Base-by-base conservation (phyloP, 345 rosid genomes). In the Euphorbia pulcherrima region DNA sequence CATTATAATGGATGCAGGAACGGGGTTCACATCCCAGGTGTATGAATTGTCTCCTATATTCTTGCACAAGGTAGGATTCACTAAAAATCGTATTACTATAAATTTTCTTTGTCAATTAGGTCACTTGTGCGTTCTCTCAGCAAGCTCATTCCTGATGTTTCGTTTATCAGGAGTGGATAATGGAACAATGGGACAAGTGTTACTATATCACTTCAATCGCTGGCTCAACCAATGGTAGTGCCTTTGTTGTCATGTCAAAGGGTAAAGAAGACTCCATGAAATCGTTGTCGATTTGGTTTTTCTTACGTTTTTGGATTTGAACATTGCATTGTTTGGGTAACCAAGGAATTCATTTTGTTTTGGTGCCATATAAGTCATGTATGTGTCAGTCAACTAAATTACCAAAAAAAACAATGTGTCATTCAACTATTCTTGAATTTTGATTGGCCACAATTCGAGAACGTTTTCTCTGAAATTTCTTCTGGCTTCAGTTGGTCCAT, bases 1-100 rank as follows among this genome's bases (percentile, higher is more conserved):
- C n/a, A 40, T 72, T 23, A 41, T 72, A 50, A 58, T 72, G 76
- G 76, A 72, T 48, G 71, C 70, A 10, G 76, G 76, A 48, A 72
- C 76, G 29, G 71, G 70, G 59, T 65, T 65, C 53, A 65, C 70
- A 55, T 55, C 76, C 35, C 76, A 72, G 44, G 69, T 72, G 41
- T 60, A 72, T 59, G 76, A 72, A 59, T 60, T 72, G 33, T 72
- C 76, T 48, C 65, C 65, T 24, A 24, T 23, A 27, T 72, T 72
- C 66, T 60, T 72, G 51, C 76, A 66, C 71, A 72, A 72, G 76
- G 76, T 72, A 20, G 59, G 65, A 18, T 3, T 27, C 11, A 27
- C 8, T 27, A 2, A 17, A 2, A 14, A 5, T 59, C 16, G 41
- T 61, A 46, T 46, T 44, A 13, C n/a, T 47, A 26, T 64, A 24